Evolutionary conservation across 257 asterid species (phyloP), one percentile per base, ranked within the genome.

Genomic region (Fraxinus quadrangulata): DNA sequence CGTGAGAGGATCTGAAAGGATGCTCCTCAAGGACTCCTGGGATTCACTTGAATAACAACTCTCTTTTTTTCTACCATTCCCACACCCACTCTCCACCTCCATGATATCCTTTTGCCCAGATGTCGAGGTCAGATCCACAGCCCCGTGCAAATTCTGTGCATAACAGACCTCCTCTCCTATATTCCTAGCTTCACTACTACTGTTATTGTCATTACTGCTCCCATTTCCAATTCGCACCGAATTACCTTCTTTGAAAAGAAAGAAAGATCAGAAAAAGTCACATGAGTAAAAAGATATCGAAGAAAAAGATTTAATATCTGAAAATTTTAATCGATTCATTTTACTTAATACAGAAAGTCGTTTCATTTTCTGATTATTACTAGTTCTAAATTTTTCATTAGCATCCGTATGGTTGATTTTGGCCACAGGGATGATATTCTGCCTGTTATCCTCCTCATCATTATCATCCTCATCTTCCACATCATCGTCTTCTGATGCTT

Each of bases 1-100:
- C 98, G 97, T 88, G 23, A 95, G 61, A 77, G 98, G 98, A 85
- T 95, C 99, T 2, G 96, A 89, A 17, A 95, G 86, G 79, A 88
- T 90, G 56, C 85, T 82, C 85, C 97, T 93, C 86, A 95, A 83
- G 0, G 97, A 81, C 75, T 92, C 95, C 85, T 88, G 88, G 0
- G 94, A 78, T 67, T 93, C 97, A 86, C 84, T 80, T 16, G 80
- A 77, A 83, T 71, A 84, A 1, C 81, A 81, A 28, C 80, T 83
- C 59, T 90, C 97, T 83, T 88, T 93, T 83, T 90, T 88, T 83
- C 96, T 97, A 77, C 96, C 89, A 81, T 87, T 86, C 19, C 90
- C 93, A 80, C 88, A 89, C 14, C 89, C 96, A 74, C 83, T 86
- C 75, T 87, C 95, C 54, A 78, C 72, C 36, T 76, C 79, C 19